Conservation (phyloP, 1,139 yeast genomes). For the Taphrina deformans region DNA sequence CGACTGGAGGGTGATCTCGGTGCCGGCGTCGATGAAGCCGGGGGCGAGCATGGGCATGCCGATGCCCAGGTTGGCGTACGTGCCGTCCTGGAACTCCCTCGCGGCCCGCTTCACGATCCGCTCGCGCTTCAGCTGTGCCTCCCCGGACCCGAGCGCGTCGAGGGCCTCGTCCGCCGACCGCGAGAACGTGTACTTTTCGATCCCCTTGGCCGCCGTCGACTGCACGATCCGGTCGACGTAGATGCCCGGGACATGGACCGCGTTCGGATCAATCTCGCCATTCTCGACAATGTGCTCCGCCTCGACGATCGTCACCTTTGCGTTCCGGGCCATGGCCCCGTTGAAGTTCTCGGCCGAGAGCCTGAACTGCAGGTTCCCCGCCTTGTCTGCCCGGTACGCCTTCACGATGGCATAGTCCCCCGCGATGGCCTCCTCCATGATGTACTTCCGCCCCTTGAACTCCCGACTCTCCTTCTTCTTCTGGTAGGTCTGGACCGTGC, state of each 20-base stretch:
- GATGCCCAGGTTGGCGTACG: conserved; percentile 53
- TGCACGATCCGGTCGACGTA: conserved; percentile 51
- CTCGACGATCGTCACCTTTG: conserved; percentile 53
- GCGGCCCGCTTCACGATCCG: conserved; percentile 53
- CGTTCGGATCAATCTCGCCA: conserved; percentile 52
- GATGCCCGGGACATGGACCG: conserved; percentile 54
- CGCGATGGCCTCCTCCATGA: conserved; percentile 51
- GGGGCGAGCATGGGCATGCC: conserved; percentile 57
- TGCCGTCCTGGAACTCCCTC: conserved; percentile 46
- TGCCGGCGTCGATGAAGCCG: conserved; percentile 46
- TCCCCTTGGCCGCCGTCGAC: conserved; percentile 51
- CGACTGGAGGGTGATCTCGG: conserved; percentile 51
- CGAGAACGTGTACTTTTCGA: conserved; percentile 44
- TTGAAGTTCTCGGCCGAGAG: conserved; percentile 55
- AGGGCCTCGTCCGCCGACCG: conserved; percentile 8
- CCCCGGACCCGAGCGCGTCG: conserved; percentile 31
- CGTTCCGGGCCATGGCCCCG: conserved; percentile 52
- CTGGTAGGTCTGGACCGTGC: conserved; percentile 47
- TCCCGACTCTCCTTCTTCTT: conserved; percentile 51
- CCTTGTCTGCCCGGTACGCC: conserved; percentile 53
- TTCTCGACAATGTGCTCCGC: conserved; percentile 55
- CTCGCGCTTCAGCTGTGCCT: conserved; percentile 43
- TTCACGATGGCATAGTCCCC: conserved; percentile 55
- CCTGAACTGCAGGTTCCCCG: conserved; percentile 54
- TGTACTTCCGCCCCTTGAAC: conserved; percentile 51